phyloP scores from a whole-genome alignment of 768 basidiomycete species.

The Boletus huronensis region DNA sequence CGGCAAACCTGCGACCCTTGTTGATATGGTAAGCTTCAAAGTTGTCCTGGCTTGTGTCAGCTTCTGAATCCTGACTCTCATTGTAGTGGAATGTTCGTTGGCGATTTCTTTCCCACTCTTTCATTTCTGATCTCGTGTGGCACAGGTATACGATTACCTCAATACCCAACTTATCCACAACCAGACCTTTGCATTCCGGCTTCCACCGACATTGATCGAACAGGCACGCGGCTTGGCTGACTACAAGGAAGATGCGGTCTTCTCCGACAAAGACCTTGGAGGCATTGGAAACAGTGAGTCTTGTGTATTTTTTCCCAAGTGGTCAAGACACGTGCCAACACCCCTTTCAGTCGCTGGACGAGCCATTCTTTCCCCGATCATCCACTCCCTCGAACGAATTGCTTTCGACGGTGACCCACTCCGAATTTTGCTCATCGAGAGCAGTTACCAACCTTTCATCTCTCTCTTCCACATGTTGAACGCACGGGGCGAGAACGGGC shows the following conservation, averaged over 20 bases:
- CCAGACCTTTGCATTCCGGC: conserved; percentile 72
- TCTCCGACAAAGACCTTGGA: conserved; percentile 56
- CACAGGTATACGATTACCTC: conserved; percentile 72
- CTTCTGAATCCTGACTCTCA: conserved; percentile 13
- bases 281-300: conserved; percentile 75
- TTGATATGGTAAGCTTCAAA: conserved; percentile 53
- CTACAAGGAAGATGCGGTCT: conserved; percentile 75
- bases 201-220: conserved; percentile 68
- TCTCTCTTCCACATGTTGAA: no score
- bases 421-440: no score
- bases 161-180: conserved; percentile 78
- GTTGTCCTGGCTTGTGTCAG: not conserved
- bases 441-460: no score
- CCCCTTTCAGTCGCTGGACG: conserved; percentile 66
- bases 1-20: conserved; percentile 57
- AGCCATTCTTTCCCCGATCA: conserved; percentile 67
- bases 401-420: conserved; percentile 50
- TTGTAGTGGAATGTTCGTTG: conserved; percentile 68
- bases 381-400: conserved; percentile 70
- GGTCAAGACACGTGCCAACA: not conserved
- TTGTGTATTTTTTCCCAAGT: not conserved
- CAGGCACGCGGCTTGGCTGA: conserved; percentile 70
- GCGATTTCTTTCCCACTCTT: not conserved
- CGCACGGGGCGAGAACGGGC: no score
- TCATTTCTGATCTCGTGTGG: conserved; percentile 12